phyloP scores from a whole-genome alignment of 768 basidiomycete genomes.

The Boletus pseudopeckii region DNA sequence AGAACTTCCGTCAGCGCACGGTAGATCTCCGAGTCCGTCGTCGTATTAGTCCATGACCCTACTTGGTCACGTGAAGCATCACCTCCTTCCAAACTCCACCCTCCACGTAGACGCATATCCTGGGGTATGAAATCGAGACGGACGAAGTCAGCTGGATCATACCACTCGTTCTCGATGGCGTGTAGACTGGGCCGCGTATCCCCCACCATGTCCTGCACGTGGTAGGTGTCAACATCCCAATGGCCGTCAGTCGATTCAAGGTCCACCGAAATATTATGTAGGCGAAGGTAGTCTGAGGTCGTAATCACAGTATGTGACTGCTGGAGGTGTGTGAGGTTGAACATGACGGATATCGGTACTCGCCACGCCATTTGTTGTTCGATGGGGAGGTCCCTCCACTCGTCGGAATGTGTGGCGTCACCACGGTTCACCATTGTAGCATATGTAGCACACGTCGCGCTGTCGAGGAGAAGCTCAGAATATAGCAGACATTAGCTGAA shows the following conservation, averaged over 20 bases:
- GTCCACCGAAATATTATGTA: conserved; percentile 34
- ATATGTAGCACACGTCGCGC: conserved; percentile 38
- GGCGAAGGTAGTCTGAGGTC: conserved; percentile 40
- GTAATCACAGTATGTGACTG: conserved; percentile 37
- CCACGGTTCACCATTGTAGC: conserved; percentile 45
- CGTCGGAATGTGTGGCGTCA: conserved; percentile 36
- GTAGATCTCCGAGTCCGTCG: conserved; percentile 14
- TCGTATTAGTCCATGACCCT: conserved; percentile 21
- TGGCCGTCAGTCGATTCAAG: conserved; percentile 36
- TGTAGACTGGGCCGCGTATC: conserved; percentile 23
- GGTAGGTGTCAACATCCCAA: conserved; percentile 38
- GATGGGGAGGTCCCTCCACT: conserved; percentile 39
- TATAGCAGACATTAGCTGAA: background rate
- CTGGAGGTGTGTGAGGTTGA: conserved; percentile 41
- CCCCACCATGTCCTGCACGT: conserved; percentile 18
- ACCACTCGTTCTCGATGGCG: conserved; percentile 37
- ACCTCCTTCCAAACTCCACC: conserved; percentile 21
- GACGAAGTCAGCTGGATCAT: conserved; percentile 33
- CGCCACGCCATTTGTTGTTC: conserved; percentile 37
- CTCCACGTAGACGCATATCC: conserved; percentile 32
- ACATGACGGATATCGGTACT: conserved; percentile 38
- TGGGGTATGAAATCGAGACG: conserved; percentile 38
- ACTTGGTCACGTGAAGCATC: conserved; percentile 11
- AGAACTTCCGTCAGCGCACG: conserved; percentile 16
- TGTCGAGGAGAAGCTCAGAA: conserved; percentile 6